These are phyloP conservation scores for Metarhizium brunneum DNA, from an alignment of 2,329 filamentous ascomycete species.

Conservation along the genomic window DNA sequence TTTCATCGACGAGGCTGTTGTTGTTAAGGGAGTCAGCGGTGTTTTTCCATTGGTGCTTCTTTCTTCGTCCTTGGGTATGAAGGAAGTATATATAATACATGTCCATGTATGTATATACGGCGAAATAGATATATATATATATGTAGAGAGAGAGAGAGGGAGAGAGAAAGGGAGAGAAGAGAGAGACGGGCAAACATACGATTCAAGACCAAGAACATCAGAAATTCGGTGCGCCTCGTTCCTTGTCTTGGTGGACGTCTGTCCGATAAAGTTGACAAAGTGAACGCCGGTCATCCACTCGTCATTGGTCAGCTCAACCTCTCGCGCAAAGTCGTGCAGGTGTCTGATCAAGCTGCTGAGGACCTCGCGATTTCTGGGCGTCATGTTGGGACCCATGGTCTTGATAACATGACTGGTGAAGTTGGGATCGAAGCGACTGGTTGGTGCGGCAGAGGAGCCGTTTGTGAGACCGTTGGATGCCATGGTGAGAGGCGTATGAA, in stretches of 20 bases:
- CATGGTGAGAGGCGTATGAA: constrained; percentile 2
- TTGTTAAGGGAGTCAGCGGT: neutral
- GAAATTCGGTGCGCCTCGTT: constrained; percentile 68
- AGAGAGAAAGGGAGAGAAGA: neutral
- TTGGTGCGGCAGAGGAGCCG: constrained; percentile 12
- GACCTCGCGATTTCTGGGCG: constrained; percentile 54
- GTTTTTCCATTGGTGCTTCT: too few species aligned
- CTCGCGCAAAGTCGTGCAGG: constrained; percentile 70
- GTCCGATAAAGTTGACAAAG: constrained; percentile 66
- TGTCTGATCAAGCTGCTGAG: constrained; percentile 57
- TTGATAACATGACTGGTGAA: constrained; percentile 69
- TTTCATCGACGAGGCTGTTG: constrained; percentile 43
- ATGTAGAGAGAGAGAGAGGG: too few species aligned
- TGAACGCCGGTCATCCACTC: constrained; percentile 71
- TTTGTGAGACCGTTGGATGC: constrained; percentile 18
- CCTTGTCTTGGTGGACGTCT: constrained; percentile 56
- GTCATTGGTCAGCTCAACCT: constrained; percentile 66
- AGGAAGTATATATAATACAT: too few species aligned
- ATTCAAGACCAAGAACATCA: constrained; percentile 66
- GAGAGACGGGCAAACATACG: constrained; percentile 35
- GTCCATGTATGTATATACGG: too few species aligned
- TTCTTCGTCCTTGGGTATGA: too few species aligned
- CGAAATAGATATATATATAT: too few species aligned
- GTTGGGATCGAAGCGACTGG: constrained; percentile 56
- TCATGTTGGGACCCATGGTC: constrained; percentile 60